phyloP scores from a whole-genome alignment of 2,329 filamentous ascomycete genomes.

The Talaromyces sp. region DNA sequence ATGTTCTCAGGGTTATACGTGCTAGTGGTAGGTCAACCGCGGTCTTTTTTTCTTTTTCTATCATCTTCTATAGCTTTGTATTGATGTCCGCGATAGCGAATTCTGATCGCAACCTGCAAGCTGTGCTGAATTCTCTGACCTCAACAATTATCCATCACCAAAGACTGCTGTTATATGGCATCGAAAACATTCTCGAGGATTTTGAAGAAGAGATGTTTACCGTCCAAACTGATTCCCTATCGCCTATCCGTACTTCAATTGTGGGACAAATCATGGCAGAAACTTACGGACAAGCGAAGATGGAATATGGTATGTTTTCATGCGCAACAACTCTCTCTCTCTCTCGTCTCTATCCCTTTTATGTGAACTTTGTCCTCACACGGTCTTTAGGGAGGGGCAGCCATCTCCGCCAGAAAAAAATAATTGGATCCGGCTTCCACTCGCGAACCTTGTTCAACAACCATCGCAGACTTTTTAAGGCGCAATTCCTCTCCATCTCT shows the following conservation, averaged over 20 bases:
- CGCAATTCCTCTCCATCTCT: conserved; percentile 3
- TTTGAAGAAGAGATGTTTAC: not conserved
- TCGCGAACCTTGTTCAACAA: not conserved
- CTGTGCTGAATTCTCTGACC: not conserved
- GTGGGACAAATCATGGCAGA: not conserved
- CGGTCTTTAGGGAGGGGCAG: conserved; percentile 1
- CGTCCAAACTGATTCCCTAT: not conserved
- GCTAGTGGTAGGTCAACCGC: not conserved
- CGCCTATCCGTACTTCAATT: not conserved
- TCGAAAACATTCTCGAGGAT: not conserved
- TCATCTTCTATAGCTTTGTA: not conserved
- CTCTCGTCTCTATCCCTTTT: not conserved
- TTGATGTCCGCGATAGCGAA: not conserved
- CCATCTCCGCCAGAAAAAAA: not conserved
- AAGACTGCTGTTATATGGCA: not conserved
- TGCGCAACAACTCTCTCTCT: not conserved
- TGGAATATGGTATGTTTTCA: not conserved
- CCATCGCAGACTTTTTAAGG: not conserved
- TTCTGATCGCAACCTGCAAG: not conserved
- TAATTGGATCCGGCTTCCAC: not conserved
- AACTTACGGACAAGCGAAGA: not conserved
- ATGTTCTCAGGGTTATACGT: not conserved
- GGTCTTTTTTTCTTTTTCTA: not conserved
- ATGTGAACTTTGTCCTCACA: not conserved
- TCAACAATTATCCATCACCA: not conserved